Base-by-base conservation (phyloP, 1,284 basidiomycete species). In the Malassezia japonica region DNA sequence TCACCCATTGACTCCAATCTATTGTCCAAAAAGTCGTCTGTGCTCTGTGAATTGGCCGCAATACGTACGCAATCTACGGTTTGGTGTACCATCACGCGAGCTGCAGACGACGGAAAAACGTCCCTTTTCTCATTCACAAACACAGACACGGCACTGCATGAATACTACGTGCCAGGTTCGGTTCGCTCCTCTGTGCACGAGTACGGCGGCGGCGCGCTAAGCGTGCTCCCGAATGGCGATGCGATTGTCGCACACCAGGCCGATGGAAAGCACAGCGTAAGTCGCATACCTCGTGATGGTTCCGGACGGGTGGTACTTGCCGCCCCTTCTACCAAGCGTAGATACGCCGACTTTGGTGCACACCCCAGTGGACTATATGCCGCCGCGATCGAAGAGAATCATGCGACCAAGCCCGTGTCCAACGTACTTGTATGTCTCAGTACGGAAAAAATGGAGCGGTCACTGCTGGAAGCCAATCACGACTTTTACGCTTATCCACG, bases 311-410 rank as follows among this genome's bases (percentile, higher is more conserved):
- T 31, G 6, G 9, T 13, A 12, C 23, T 52, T 16, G 32, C 48
- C 12, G 15, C 16, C 10, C 55, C 80, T 79, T 78, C 15, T 79
- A 77, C 65, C 70, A 73, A 39, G 75, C 77, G 79, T 61, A 79
- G 83, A 36, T 86, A 78, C 62, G 83, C 81, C 25, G 74, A 75
- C 49, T 72, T 75, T 43, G 56, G 59, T 0, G 41, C 67, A 10
- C 72, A 75, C 50, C 74, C 74, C 0, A 64, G 64, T 6, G 36
- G 36, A 10, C 18, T 16, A 2, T 20, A 84, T 12, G 76, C 81
- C 7, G 45, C 65, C 21, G 76, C 79, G 0, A 73, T 85, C 25
- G 74, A 81, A 18, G 84, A 86, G 64, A 83, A 85, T 64, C 83
- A 85, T 64, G 82, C n/a, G n/a, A n/a, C n/a, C n/a, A n/a, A n/a